Percentiles rank a stretch among this genome's conserved stretches.
Conservation (phyloP, 208 protist species). For the Leishmania tropica region DNA sequence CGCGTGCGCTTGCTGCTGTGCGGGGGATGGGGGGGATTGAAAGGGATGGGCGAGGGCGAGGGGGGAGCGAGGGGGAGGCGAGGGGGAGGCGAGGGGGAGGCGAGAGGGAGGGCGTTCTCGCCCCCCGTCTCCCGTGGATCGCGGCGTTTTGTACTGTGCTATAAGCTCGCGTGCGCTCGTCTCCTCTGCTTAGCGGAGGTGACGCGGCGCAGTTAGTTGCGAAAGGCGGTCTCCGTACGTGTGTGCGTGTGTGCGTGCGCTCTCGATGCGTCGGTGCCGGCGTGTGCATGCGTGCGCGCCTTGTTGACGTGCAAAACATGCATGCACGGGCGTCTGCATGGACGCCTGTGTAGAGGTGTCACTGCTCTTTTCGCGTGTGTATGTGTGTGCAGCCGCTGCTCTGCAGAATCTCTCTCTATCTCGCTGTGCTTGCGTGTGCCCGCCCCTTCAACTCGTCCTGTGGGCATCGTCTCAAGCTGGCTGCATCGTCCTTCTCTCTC, state of each 20-base stretch:
- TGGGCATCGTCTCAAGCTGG: background rate
- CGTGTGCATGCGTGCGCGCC: background rate
- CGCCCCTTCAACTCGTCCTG: background rate
- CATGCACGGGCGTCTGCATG: background rate
- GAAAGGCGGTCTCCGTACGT: background rate
- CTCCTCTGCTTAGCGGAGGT: background rate
- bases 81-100: background rate
- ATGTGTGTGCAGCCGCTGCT: background rate
- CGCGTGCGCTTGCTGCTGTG: background rate
- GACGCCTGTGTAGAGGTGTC: background rate
- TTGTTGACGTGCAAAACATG: background rate
- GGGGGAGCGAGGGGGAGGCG: background rate
- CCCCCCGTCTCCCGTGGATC: background rate
- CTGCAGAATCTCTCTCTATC: background rate
- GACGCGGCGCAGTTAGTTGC: background rate
- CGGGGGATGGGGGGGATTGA: background rate
- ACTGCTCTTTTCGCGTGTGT: background rate
- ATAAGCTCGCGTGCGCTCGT: background rate
- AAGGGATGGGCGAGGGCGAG: background rate
- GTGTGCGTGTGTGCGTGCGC: background rate
- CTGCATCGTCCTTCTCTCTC: background rate
- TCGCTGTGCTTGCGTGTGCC: background rate
- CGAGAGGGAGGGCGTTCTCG: background rate
- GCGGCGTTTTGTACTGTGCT: background rate
- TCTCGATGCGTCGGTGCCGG: background rate